phyloP scores from a whole-genome alignment of 192 early-diverging fungal species.

The Backusella sp. region DNA sequence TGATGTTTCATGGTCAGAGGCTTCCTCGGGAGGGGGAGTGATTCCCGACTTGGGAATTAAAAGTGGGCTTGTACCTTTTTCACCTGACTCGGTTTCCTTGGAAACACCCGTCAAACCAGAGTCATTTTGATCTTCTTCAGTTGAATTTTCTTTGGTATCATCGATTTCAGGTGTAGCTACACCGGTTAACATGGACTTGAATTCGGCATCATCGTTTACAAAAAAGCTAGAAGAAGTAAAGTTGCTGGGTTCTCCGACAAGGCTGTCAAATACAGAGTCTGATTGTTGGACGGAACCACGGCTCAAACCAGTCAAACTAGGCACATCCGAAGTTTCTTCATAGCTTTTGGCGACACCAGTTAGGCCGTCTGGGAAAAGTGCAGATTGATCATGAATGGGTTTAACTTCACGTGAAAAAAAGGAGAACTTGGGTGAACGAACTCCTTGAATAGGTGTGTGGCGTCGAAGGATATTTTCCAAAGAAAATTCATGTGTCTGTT shows the following conservation, averaged over 20 bases:
- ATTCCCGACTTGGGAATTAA: background rate
- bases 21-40: background rate
- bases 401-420: background rate
- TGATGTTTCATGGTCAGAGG: background rate
- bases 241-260: background rate
- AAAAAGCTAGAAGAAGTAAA: background rate
- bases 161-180: background rate
- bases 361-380: background rate
- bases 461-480: constrained; percentile 3
- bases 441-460: constrained; percentile 3
- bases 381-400: background rate
- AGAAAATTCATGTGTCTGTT: background rate
- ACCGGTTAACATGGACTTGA: background rate
- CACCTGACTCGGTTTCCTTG: background rate
- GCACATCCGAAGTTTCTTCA: background rate
- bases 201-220: background rate
- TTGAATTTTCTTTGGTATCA: background rate
- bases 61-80: background rate
- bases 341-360: background rate
- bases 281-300: background rate
- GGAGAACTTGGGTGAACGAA: background rate
- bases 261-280: background rate
- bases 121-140: background rate
- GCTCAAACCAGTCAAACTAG: background rate
- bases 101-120: background rate